Conservation (phyloP, 352 stramenopile species). For the Globisporangium paddicum region DNA sequence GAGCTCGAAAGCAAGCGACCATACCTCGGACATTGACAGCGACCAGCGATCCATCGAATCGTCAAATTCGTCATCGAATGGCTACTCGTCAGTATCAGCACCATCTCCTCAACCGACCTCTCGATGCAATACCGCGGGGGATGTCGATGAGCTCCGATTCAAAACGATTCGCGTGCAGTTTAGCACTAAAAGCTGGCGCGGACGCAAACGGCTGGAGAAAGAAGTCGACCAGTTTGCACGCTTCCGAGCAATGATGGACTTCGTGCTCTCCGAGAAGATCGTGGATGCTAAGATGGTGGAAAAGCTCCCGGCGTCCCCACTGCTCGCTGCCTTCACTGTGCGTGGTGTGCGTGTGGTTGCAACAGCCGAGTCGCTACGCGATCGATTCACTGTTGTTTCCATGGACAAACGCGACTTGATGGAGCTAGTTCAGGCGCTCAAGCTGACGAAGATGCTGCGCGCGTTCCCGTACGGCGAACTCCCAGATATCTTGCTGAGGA, state of each 20-base stretch:
- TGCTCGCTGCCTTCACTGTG: constrained; percentile 57
- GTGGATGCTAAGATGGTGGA: constrained; percentile 28
- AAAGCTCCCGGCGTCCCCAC: constrained; percentile 45
- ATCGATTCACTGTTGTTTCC: constrained; percentile 31
- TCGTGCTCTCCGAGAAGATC: constrained; percentile 33
- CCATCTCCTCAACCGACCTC: neutral
- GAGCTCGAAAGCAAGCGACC: constrained; percentile 16
- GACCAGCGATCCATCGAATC: constrained; percentile 23
- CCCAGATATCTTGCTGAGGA: constrained; percentile 45
- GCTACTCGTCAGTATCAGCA: neutral
- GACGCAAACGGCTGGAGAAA: constrained; percentile 58
- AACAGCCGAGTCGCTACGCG: constrained; percentile 35
- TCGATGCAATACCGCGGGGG: constrained; percentile 13
- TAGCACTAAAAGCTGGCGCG: constrained; percentile 59
- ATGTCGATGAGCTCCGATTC: constrained; percentile 55
- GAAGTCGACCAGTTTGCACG: constrained; percentile 38
- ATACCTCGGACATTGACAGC: constrained; percentile 17
- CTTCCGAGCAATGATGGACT: constrained; percentile 52
- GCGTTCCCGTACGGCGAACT: constrained; percentile 66
- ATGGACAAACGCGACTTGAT: constrained; percentile 47
- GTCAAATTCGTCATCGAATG: constrained; percentile 21
- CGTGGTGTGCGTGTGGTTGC: constrained; percentile 50
- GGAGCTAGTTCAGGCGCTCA: constrained; percentile 37
- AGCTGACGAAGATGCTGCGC: constrained; percentile 44
- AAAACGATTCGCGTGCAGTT: constrained; percentile 61